Evolutionary conservation across 305 asterid species (phyloP).

Genomic region (Fraxinus floribunda): DNA sequence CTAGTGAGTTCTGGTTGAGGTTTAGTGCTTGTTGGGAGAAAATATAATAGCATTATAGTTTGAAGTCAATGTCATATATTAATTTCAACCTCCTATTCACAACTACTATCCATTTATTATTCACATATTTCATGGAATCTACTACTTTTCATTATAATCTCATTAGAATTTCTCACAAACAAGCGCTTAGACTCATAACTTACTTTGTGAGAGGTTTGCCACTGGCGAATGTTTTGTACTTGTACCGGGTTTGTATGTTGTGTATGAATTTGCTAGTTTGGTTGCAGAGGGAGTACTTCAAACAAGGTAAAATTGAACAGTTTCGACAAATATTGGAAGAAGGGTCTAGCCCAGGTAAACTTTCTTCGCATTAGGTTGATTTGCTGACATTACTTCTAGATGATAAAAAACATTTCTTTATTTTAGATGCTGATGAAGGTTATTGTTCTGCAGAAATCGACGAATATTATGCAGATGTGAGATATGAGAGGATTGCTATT

Average conservation of each 20-base stretch:
- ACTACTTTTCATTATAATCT: neutral
- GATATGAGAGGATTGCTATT: slow-evolving; percentile 94
- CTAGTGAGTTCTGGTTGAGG: neutral
- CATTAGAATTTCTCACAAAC: neutral
- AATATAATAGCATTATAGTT: neutral
- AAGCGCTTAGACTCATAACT: neutral
- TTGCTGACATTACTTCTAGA: slow-evolving; percentile 16
- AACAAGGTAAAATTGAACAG: slow-evolving; percentile 89
- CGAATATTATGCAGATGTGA: slow-evolving; percentile 94
- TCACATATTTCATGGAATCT: neutral
- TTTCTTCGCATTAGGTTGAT: slow-evolving; percentile 14
- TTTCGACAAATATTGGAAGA: slow-evolving; percentile 95
- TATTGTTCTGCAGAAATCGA: slow-evolving; percentile 75
- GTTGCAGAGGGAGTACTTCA: slow-evolving; percentile 95
- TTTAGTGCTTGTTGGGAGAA: neutral
- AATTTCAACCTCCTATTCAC: too few relatives aligned
- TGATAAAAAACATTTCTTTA: neutral
- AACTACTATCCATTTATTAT: neutral
- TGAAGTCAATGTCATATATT: neutral
- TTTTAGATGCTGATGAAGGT: slow-evolving; percentile 17
- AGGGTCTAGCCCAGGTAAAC: slow-evolving; percentile 94
- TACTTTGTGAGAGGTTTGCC: neutral
- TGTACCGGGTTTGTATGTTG: neutral
- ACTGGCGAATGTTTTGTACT: slow-evolving; percentile 8
- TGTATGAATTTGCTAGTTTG: slow-evolving; percentile 23